A percentile compares a stretch with the other conserved stretches of the same genome.
phyloP scores from a whole-genome alignment of 257 asterid genomes.

The Echites panduratus region DNA sequence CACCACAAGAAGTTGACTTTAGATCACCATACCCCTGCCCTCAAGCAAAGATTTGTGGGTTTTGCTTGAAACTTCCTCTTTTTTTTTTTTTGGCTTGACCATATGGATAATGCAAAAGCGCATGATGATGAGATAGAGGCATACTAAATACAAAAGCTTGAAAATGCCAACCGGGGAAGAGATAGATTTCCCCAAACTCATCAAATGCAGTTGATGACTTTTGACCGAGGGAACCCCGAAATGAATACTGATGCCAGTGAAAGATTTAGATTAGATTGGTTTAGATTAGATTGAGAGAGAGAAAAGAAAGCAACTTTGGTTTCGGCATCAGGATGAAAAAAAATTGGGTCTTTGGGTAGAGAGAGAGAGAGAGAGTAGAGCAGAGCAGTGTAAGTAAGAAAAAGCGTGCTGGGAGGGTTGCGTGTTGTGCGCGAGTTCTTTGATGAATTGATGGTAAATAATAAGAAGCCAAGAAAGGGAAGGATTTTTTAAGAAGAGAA shows the following conservation, averaged over 20 bases:
- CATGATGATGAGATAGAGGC: background rate
- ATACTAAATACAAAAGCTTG: slow-evolving; percentile 3
- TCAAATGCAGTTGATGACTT: slow-evolving; percentile 15
- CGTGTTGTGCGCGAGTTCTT: slow-evolving; percentile 27
- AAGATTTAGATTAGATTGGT: background rate
- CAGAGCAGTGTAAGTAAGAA: slow-evolving; percentile 11
- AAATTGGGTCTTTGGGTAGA: background rate
- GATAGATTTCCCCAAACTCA: background rate
- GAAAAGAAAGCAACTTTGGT: background rate
- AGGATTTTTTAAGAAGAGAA: background rate
- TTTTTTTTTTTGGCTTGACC: too few species aligned
- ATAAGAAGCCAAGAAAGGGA: background rate
- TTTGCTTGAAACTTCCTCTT: too few species aligned
- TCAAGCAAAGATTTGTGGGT: too few species aligned
- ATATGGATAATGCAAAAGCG: too few species aligned
- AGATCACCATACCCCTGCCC: background rate
- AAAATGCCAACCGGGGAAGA: background rate
- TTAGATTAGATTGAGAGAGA: slow-evolving; percentile 6
- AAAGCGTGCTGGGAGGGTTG: slow-evolving; percentile 18
- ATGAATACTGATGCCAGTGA: slow-evolving; percentile 8
- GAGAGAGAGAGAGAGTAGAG: background rate
- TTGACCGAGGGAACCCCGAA: slow-evolving; percentile 10
- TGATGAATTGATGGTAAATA: background rate
- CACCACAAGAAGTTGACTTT: slow-evolving; percentile 5
- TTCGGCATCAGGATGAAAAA: background rate